Conservation (phyloP, 2,329 filamentous ascomycete species). For the Epichloe scottii region DNA sequence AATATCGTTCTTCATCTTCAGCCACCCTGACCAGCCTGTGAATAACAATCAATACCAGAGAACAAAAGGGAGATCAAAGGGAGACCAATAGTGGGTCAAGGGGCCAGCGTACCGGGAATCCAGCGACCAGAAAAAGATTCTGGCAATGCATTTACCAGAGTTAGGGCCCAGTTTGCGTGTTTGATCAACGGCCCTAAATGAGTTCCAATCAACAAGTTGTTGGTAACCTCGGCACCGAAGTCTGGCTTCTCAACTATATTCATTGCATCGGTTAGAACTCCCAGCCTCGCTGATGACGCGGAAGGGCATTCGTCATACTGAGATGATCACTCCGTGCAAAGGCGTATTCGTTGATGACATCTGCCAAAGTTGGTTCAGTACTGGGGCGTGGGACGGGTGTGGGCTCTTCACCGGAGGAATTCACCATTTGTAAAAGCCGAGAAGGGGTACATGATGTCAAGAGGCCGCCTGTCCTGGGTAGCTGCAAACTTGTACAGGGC, state of each 20-base stretch:
- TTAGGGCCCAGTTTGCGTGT: constrained; percentile 23
- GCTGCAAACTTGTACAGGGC: constrained; percentile 18
- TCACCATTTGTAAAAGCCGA: constrained; percentile 26
- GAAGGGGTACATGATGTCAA: constrained; percentile 25
- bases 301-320: constrained; percentile 9
- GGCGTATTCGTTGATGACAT: constrained; percentile 28
- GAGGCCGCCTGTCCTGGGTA: constrained; percentile 13
- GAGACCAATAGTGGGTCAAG: constrained; percentile 2
- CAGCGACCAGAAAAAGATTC: constrained; percentile 23
- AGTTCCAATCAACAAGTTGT: constrained; percentile 24
- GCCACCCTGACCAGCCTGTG: constrained; percentile 23
- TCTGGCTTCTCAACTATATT: constrained; percentile 19
- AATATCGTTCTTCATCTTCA: constrained; percentile 27
- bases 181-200: constrained; percentile 25
- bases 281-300: not conserved
- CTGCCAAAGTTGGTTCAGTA: constrained; percentile 9
- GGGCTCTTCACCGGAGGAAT: constrained; percentile 1
- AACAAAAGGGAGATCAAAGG: constrained; percentile 6
- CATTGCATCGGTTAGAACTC: not conserved
- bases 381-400: not conserved
- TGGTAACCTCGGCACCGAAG: constrained; percentile 23
- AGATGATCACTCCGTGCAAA: constrained; percentile 24
- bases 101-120: constrained; percentile 14
- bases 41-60: constrained; percentile 11
- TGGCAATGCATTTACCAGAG: constrained; percentile 22